A percentile compares a stretch with the other conserved stretches of the same genome.
phyloP scores from a whole-genome alignment of 306 rosid species.

The Vachellia collinsii region DNA sequence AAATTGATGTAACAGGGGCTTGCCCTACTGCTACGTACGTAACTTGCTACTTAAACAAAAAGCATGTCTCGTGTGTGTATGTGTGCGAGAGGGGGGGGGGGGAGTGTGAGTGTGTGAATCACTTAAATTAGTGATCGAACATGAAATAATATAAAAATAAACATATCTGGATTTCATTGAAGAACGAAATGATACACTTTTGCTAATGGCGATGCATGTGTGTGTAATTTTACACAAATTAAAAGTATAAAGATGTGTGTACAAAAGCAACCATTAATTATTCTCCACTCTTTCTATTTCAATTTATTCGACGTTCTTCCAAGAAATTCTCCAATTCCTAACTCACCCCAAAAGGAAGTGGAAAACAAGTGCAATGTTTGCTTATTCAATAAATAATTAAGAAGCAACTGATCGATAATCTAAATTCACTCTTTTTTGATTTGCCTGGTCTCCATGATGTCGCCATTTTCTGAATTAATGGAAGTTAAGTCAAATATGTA shows the following conservation, averaged over 20 bases:
- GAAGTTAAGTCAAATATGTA: background rate
- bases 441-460: background rate
- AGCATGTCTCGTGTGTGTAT: background rate
- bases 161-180: background rate
- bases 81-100: background rate
- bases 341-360: background rate
- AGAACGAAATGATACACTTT: background rate
- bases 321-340: conserved; percentile 38
- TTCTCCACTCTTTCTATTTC: background rate
- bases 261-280: background rate
- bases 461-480: background rate
- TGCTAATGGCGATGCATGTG: background rate
- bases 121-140: background rate
- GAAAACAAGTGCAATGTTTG: background rate
- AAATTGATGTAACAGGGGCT: background rate
- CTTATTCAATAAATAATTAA: conserved; percentile 22
- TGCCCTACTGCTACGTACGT: background rate
- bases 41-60: background rate
- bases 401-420: background rate
- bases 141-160: background rate
- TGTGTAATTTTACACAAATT: background rate
- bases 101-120: background rate
- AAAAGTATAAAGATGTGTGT: background rate
- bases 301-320: conserved; percentile 39
- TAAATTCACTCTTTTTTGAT: background rate